Evolutionary conservation across 2,329 filamentous ascomycete genomes (phyloP), one percentile per base, ranked within the genome.

Genomic region (Sporothrix brunneoviolacea): DNA sequence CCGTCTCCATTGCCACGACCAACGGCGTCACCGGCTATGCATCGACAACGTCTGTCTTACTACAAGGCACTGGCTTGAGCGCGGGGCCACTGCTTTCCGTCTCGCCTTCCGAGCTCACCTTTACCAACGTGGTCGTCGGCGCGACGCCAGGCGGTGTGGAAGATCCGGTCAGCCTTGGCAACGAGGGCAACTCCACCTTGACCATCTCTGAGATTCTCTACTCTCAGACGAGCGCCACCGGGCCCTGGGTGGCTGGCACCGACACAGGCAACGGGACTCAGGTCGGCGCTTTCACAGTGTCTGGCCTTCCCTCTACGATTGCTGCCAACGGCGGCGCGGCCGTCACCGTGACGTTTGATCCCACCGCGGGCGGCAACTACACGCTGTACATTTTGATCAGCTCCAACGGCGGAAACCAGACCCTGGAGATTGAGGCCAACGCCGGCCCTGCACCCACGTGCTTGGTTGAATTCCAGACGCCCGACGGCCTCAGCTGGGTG

Each of bases 401-500:
- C 13, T 74, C 76, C 0, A 64, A 67, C 46, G 78, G 77, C 9
- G 79, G 79, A 0, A 72, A 63, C 39, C 66, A 68, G 13, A 66
- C 71, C 0, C 63, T 81, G 10, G 69, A 70, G 24, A 65, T 80
- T 13, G 64, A 74, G 1, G 78, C 68, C 13, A 68, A 71, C 2
- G 70, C 76, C 8, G 77, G 76, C 0, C 70, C 70, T 2, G 62
- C 71, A 0, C 73, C 79, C 0, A 64, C 64, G 0, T 76, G 75
- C 0, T 59, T 77, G 1, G 61, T 82, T 4, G 73, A 81, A 57
- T 82, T 81, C 59, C 73, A 82, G 58, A 74, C 67, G 0, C 59
- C 66, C 0, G 75, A 80, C 57, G 76, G 71, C 3, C 62, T 59
- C 3, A 68, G 67, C 0, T 82, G 78, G 79, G 66, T 76, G 3